Percentiles rank a stretch among this genome's conserved stretches.
phyloP scores from a whole-genome alignment of 768 basidiomycete species.

The Heimioporus sp. region DNA sequence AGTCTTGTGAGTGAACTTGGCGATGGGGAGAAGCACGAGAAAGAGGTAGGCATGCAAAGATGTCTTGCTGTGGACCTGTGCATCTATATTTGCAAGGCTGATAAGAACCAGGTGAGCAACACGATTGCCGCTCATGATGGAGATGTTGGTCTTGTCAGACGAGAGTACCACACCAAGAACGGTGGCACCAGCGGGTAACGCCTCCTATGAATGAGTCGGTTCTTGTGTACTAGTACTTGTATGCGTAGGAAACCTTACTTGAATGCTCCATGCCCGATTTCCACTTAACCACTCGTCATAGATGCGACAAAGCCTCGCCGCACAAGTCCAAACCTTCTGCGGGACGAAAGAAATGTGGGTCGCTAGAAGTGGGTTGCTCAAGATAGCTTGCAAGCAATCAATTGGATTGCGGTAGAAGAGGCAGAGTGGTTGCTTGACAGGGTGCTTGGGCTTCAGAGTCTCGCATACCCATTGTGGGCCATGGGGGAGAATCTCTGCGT shows the following conservation, averaged over 20 bases:
- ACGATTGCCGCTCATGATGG: background rate
- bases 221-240: too few species aligned
- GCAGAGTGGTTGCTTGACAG: background rate
- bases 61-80: slow-evolving; percentile 9
- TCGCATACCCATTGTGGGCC: background rate
- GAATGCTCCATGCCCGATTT: too few species aligned
- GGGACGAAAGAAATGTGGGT: background rate
- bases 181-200: background rate
- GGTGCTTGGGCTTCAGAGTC: background rate
- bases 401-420: background rate
- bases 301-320: background rate
- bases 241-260: too few species aligned
- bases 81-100: slow-evolving; percentile 10
- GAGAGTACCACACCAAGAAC: background rate
- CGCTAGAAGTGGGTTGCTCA: background rate
- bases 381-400: background rate
- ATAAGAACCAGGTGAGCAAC: slow-evolving; percentile 9
- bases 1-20: slow-evolving; percentile 8
- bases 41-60: slow-evolving; percentile 9
- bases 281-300: too few species aligned
- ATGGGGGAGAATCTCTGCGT: background rate
- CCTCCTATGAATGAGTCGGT: background rate
- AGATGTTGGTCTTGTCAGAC: background rate
- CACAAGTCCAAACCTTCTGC: background rate
- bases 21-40: slow-evolving; percentile 2